Base-by-base conservation (phyloP, 208 protist genomes). In the Porcisia hertigi region DNA sequence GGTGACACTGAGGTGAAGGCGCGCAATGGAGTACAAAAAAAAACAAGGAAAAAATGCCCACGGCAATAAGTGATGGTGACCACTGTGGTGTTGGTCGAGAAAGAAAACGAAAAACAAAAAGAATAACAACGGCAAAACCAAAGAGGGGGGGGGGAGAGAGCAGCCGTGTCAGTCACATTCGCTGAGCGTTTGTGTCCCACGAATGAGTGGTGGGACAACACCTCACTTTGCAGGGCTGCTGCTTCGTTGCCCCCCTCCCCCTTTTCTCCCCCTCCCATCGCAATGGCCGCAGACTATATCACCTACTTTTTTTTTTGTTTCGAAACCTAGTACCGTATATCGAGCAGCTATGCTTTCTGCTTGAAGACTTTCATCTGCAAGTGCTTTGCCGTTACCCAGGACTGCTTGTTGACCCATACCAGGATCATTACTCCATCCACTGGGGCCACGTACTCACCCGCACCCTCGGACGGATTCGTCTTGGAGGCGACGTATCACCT, bases 291-390 rank as follows among this genome's bases (percentile, higher is more conserved):
- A 66, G 18, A 6, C 4, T 2, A 16, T 16, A 12, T 30, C 39
- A 30, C 34, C 47, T 52, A 12, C 11, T 52, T 52, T 52, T 52
- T 52, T 52, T 52, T 52, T 0, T 52, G 5, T 12, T 52, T 52
- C 47, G 0, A 52, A 52, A 52, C 11, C 47, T 52, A 12, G n/a
- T 14, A 47, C 9, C 5, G 39, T 9, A 25, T 14, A 16, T 49
- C 36, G 47, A 54, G 34, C 0, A 39, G 43, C 34, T 16, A 53
- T 78, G 53, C 59, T 0, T 69, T 18, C 62, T 81, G 69, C 84
- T 91, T 91, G 72, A 86, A 89, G 14, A 91, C 76, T n/a, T 74
- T 73, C 77, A 86, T 83, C 74, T 92, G 90, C 0, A 92, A 63
- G 45, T 75, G 79, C 57, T 86, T 86, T 34, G 77, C 47, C 20